These are phyloP conservation scores for Brassica juncea DNA, from an alignment of 345 rosid genomes.

Conservation along the genomic window DNA sequence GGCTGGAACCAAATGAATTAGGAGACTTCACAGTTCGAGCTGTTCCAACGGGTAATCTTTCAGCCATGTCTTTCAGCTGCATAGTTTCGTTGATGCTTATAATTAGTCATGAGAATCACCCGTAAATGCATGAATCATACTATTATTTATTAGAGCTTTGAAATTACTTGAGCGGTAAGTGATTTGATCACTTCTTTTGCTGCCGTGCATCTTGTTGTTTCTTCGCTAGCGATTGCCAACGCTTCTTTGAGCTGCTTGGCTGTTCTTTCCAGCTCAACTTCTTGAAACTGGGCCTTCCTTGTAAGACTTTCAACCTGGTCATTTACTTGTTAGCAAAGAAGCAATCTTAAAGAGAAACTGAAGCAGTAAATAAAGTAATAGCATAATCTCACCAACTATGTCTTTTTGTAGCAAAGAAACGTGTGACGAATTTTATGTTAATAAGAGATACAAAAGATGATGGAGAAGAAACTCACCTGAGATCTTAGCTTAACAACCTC, in stretches of 20 bases:
- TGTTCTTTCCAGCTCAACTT: slow-evolving; percentile 85
- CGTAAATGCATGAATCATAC: neutral
- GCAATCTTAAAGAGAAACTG: slow-evolving; percentile 17
- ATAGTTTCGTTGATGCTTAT: slow-evolving; percentile 4
- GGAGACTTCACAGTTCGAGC: slow-evolving; percentile 56
- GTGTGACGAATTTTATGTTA: neutral
- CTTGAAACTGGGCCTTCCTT: slow-evolving; percentile 83
- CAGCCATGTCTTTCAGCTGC: slow-evolving; percentile 93
- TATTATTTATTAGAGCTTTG: neutral
- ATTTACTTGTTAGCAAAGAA: slow-evolving; percentile 31
- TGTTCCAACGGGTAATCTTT: slow-evolving; percentile 77
- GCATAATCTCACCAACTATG: neutral
- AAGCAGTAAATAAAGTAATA: slow-evolving; percentile 6
- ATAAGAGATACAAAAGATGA: neutral
- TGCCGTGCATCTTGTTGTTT: slow-evolving; percentile 90
- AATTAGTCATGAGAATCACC: neutral
- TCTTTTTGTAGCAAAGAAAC: neutral
- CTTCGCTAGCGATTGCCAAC: slow-evolving; percentile 82
- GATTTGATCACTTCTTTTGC: slow-evolving; percentile 99
- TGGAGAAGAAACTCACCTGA: slow-evolving; percentile 54
- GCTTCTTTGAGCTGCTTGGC: slow-evolving; percentile 90
- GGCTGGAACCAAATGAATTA: slow-evolving; percentile 62
- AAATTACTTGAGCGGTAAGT: slow-evolving; percentile 61
- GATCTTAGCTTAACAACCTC: slow-evolving; percentile 86
- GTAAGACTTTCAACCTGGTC: slow-evolving; percentile 87